These are phyloP conservation scores for Cystobasidium onofrii DNA, from an alignment of 768 basidiomycete species.

Conservation along the genomic window DNA sequence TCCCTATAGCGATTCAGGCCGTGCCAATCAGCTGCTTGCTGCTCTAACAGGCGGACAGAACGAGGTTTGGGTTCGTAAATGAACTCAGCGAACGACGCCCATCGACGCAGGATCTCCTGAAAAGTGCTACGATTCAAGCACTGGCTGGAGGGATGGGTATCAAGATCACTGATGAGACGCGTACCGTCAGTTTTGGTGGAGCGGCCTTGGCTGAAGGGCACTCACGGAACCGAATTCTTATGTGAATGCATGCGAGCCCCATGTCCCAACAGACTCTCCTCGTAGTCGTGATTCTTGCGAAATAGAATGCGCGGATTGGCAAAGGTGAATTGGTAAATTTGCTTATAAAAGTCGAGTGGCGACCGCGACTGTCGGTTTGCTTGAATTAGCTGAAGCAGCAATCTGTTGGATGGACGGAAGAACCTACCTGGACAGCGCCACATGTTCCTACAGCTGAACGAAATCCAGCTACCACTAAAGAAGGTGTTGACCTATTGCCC, in stretches of 20 bases:
- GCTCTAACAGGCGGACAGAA: background rate
- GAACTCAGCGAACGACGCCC: slow-evolving; percentile 35
- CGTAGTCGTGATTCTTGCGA: slow-evolving; percentile 68
- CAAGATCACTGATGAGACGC: background rate
- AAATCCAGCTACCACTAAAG: slow-evolving; percentile 72
- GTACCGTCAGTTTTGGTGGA: background rate
- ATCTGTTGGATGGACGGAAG: too few relatives aligned
- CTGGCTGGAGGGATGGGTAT: background rate
- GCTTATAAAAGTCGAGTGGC: slow-evolving; percentile 72
- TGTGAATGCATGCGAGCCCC: slow-evolving; percentile 59
- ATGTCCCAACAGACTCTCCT: slow-evolving; percentile 57
- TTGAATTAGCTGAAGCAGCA: too few relatives aligned
- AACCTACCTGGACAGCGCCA: slow-evolving; percentile 53
- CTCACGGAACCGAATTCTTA: slow-evolving; percentile 49
- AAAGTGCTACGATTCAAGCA: background rate
- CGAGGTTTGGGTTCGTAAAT: background rate
- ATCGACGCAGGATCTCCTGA: background rate
- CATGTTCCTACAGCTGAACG: slow-evolving; percentile 67
- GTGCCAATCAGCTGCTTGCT: slow-evolving; percentile 43
- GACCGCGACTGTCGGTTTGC: slow-evolving; percentile 74
- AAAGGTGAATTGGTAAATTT: slow-evolving; percentile 65
- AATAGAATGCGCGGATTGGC: slow-evolving; percentile 58
- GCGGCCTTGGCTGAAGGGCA: background rate
- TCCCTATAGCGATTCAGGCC: slow-evolving; percentile 48
- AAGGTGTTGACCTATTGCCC: slow-evolving; percentile 79